Base-by-base conservation (phyloP, 2,329 filamentous ascomycete species). In the Colletotrichum sp. region DNA sequence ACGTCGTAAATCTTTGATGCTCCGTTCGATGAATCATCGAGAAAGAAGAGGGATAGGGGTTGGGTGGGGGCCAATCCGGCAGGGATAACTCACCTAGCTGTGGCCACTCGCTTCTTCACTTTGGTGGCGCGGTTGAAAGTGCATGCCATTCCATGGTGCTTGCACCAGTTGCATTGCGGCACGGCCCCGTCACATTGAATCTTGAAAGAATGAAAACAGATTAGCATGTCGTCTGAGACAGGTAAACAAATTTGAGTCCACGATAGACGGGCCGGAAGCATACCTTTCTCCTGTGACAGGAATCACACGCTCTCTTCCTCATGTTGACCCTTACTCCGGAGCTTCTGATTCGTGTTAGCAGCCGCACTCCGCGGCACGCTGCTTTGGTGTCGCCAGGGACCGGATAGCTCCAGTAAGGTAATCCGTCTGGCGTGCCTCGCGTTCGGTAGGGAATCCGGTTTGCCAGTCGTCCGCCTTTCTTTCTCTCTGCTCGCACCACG, bases 281-380 rank as follows among this genome's bases (percentile, higher is more conserved):
- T 82, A 87, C 88, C 87, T 89, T 90, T 79, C 87, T 82, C 78
- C 82, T 85, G 79, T 88, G 87, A 77, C 88, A 90, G 18, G 87
- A 86, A 78, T 90, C 88, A 78, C 88, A 90, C 15, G 88, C 88
- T 71, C 84, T 80, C 62, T 80, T 83, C 72, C 78, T 79, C 77
- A 78, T 80, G 15, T 64, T 69, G 44, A 44, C 32, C 49, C 52
- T 60, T 10, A 21, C 9, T 49, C 6, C 18, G 9, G 34, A 34
- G 44, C 44, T 49, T 49, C 36, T 52, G 36, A 71, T 49, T 65
- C 12, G 34, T 16, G 21, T 30, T 49, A 16, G 73, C 57, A 64
- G 70, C 75, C 75, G 67, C 67, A 44, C 39, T 64, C 15, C 32
- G 67, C 64, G 62, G 66, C 66, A 44, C 55, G 71, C 34, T 68